phyloP scores from a whole-genome alignment of 2,329 filamentous ascomycete species.

The Microsporum audouinii region DNA sequence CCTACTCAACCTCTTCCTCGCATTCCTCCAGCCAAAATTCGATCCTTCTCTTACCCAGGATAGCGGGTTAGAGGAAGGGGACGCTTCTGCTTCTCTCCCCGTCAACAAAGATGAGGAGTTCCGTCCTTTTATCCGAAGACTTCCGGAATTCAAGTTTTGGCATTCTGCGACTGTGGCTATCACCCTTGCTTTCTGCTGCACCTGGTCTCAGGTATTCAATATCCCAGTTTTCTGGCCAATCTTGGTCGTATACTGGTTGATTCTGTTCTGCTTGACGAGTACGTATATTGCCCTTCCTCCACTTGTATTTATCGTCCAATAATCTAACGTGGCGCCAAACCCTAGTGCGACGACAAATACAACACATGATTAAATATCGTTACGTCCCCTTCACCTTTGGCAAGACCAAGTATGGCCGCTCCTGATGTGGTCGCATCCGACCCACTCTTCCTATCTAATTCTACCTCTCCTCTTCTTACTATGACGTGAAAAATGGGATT shows the following conservation, averaged over 20 bases:
- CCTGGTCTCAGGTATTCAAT: slow-evolving; percentile 89
- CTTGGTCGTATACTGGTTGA: slow-evolving; percentile 96
- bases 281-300: slow-evolving; percentile 28
- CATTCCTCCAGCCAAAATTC: slow-evolving; percentile 96
- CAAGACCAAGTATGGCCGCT: slow-evolving; percentile 61
- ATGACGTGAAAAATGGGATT: not conserved
- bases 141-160: slow-evolving; percentile 99
- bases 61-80: slow-evolving; percentile 90
- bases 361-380: slow-evolving; percentile 99
- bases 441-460: not conserved
- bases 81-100: slow-evolving; percentile 58
- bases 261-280: slow-evolving; percentile 93
- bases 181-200: slow-evolving; percentile 70
- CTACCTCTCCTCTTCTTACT: not conserved
- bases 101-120: slow-evolving; percentile 98
- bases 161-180: slow-evolving; percentile 86
- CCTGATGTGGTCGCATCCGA: slow-evolving; percentile 1
- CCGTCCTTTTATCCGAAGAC: slow-evolving; percentile 85
- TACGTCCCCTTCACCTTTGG: slow-evolving; percentile 90
- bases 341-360: slow-evolving; percentile 96
- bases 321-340: not conserved
- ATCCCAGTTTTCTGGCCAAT: slow-evolving; percentile 99
- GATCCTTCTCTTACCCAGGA: slow-evolving; percentile 92
- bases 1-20: slow-evolving; percentile 96
- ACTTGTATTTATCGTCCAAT: not conserved